Conservation (phyloP, 1,139 yeast genomes). For the Saccharomyces hybrid region DNA sequence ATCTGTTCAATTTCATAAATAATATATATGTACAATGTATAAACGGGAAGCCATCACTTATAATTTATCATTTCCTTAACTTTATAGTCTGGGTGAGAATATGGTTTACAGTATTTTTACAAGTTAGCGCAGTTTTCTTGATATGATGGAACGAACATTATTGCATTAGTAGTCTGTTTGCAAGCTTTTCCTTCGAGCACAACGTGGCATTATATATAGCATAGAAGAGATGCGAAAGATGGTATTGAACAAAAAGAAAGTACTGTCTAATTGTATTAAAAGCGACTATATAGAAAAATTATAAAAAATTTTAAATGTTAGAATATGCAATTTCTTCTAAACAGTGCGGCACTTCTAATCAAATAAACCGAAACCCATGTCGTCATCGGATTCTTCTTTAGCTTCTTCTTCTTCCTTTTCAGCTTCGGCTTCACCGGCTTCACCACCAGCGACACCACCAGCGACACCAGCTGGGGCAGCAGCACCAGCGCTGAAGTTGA, state of each 20-base stretch:
- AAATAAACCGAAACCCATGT: conserved; percentile 83
- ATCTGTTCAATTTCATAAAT: conserved; percentile 9
- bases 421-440: conserved; percentile 50
- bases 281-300: conserved; percentile 7
- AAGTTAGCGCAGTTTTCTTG: background rate
- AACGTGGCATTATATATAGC: background rate
- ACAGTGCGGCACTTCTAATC: conserved; percentile 41
- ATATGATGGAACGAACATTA: background rate
- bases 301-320: conserved; percentile 2
- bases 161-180: background rate
- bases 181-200: background rate
- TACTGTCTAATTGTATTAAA: conserved; percentile 6
- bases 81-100: background rate
- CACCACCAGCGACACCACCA: conserved; percentile 51
- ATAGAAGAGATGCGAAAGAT: background rate
- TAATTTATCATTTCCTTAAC: conserved; percentile 12
- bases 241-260: background rate
- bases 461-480: conserved; percentile 56
- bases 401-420: conserved; percentile 49
- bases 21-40: conserved; percentile 25
- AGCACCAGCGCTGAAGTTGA: conserved; percentile 70
- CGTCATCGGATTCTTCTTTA: conserved; percentile 59
- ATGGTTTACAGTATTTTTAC: background rate
- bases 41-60: conserved; percentile 29
- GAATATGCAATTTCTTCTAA: conserved; percentile 1